Conservation (phyloP, 1,284 basidiomycete species). For the Pseudozyma pruni region DNA sequence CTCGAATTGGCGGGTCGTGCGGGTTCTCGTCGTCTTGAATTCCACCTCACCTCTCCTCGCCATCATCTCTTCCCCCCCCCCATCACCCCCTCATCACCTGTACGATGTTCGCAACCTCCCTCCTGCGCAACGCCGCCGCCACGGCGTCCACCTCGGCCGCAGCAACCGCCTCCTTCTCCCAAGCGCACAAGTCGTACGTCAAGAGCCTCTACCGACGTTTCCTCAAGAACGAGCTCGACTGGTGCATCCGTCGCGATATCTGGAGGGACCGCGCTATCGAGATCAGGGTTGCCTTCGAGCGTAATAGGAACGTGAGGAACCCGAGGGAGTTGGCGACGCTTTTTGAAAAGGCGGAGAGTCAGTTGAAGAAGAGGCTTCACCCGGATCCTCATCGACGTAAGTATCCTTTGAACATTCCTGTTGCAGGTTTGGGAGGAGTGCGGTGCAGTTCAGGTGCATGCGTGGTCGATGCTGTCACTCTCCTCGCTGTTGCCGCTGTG, state of each 20-base stretch:
- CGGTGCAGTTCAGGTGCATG: no score
- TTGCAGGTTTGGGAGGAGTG: no score
- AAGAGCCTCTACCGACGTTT: slow-evolving; percentile 89
- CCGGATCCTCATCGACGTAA: slow-evolving; percentile 92
- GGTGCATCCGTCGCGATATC: slow-evolving; percentile 83
- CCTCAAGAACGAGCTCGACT: slow-evolving; percentile 86
- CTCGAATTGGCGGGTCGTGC: slow-evolving; percentile 1
- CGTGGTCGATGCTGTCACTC: no score
- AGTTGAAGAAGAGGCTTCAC: slow-evolving; percentile 77
- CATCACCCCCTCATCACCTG: slow-evolving; percentile 1
- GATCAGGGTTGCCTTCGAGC: slow-evolving; percentile 90
- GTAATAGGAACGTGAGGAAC: slow-evolving; percentile 87
- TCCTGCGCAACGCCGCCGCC: slow-evolving; percentile 34
- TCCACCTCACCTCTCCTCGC: background rate
- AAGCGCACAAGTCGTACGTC: slow-evolving; percentile 85
- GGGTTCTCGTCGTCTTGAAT: background rate
- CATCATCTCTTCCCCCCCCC: background rate
- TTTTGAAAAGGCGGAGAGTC: slow-evolving; percentile 82
- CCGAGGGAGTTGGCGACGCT: slow-evolving; percentile 85
- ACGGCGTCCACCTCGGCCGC: slow-evolving; percentile 15
- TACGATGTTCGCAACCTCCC: slow-evolving; percentile 32
- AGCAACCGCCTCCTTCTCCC: slow-evolving; percentile 72
- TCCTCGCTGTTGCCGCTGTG: no score
- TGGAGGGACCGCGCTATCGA: slow-evolving; percentile 85
- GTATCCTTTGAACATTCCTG: no score